Evolutionary conservation across 176 grass and related monocot species (phyloP).

Genomic region (Zizania latifolia): DNA sequence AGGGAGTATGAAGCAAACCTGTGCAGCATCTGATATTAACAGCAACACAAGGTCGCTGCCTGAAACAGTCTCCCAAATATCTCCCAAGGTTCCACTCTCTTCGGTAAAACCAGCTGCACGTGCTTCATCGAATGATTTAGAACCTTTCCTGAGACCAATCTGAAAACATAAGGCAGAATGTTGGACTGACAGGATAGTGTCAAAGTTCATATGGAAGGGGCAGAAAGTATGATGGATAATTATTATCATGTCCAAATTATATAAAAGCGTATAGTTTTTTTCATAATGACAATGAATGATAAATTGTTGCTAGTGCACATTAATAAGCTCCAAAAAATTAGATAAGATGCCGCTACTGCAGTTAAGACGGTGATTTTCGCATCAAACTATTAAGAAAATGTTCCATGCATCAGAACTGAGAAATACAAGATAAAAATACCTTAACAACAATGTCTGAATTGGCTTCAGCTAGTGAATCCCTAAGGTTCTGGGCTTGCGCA

Average conservation of each 20-base stretch:
- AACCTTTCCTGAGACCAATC: slow-evolving; percentile 89
- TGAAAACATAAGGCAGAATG: slow-evolving; percentile 24
- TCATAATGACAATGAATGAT: neutral
- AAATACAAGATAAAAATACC: slow-evolving; percentile 28
- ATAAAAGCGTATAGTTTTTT: neutral
- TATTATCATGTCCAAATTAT: slow-evolving; percentile 2
- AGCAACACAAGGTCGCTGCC: slow-evolving; percentile 82
- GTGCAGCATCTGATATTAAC: slow-evolving; percentile 92
- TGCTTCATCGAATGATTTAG: slow-evolving; percentile 77
- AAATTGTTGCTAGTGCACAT: neutral
- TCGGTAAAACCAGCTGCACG: slow-evolving; percentile 76
- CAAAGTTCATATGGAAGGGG: neutral
- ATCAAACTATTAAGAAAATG: neutral
- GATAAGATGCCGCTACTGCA: too few species aligned
- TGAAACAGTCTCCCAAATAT: slow-evolving; percentile 84
- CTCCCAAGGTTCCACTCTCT: slow-evolving; percentile 70
- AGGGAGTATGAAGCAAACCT: slow-evolving; percentile 35
- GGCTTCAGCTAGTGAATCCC: slow-evolving; percentile 66
- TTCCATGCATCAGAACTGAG: neutral
- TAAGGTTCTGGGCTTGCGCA: slow-evolving; percentile 89
- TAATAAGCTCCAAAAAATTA: too few species aligned
- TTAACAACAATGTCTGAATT: slow-evolving; percentile 93
- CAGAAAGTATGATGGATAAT: neutral
- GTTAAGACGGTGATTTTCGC: neutral
- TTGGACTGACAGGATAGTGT: neutral